phyloP scores from a whole-genome alignment of 176 grass and related monocot species.

The Chrysopogon serrulatus region DNA sequence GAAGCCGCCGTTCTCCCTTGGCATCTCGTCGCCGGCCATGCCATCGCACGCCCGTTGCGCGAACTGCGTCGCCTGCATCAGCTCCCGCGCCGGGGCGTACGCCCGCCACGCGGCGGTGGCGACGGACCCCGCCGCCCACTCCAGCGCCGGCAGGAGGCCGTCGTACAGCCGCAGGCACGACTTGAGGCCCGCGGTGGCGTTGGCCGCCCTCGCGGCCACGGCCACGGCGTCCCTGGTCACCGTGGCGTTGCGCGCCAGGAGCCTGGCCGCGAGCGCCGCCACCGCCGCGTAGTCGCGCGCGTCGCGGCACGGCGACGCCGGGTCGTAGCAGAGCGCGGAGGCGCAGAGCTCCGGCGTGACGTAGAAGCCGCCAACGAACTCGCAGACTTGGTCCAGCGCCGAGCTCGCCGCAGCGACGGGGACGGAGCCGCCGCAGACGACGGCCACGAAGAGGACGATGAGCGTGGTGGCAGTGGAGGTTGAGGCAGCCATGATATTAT shows the following conservation, averaged over 20 bases:
- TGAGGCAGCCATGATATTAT: too few relatives aligned
- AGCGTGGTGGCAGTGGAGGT: too few relatives aligned
- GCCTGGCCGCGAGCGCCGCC: slow-evolving; percentile 24
- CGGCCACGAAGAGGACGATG: background rate
- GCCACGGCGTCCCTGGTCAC: background rate
- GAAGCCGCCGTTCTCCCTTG: slow-evolving; percentile 10
- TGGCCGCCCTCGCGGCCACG: background rate
- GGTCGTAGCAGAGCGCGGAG: slow-evolving; percentile 32
- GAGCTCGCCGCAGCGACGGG: background rate
- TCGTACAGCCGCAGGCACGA: slow-evolving; percentile 36
- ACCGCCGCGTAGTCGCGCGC: slow-evolving; percentile 6
- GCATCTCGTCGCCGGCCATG: background rate
- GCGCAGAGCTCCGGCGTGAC: slow-evolving; percentile 28
- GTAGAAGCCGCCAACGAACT: slow-evolving; percentile 34
- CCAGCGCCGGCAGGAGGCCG: slow-evolving; percentile 12
- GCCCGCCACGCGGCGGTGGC: background rate
- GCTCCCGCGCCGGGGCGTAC: background rate
- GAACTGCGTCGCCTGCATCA: slow-evolving; percentile 11
- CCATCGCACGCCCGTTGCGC: slow-evolving; percentile 10
- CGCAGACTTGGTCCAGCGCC: slow-evolving; percentile 22
- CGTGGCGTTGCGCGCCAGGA: slow-evolving; percentile 12
- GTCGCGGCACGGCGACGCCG: background rate
- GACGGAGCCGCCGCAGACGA: background rate
- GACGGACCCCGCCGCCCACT: slow-evolving; percentile 19
- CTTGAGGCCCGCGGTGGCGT: background rate